phyloP scores from a whole-genome alignment of 805 yeast genomes.

The Cyberlindnera mycetangii region DNA sequence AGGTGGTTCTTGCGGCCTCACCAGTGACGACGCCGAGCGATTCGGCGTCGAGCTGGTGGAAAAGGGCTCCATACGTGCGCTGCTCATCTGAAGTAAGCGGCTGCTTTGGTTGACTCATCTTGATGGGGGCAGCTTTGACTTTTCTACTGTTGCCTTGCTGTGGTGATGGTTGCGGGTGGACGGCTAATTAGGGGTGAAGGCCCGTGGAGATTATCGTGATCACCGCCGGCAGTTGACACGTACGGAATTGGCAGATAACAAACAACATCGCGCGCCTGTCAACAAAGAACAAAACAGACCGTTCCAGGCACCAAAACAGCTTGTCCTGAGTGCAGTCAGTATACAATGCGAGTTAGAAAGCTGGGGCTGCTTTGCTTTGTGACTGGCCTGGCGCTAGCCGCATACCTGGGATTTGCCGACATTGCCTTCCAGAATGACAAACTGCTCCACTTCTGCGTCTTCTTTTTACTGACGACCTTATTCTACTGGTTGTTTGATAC shows the following conservation, averaged over 20 bases:
- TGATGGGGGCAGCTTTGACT: not conserved
- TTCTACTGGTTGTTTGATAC: constrained; percentile 45
- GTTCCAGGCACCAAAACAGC: not conserved
- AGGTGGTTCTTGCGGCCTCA: constrained; percentile 73
- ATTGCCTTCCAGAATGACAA: constrained; percentile 49
- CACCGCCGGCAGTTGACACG: constrained; percentile 3
- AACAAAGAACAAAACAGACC: not conserved
- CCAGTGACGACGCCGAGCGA: constrained; percentile 83
- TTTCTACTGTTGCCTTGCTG: not conserved
- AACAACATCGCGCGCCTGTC: not conserved
- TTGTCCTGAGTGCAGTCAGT: not conserved
- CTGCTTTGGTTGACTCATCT: constrained; percentile 25
- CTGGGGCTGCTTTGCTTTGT: constrained; percentile 35
- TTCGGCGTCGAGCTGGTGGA: constrained; percentile 77
- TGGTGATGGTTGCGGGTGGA: not conserved
- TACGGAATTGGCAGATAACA: constrained; percentile 3
- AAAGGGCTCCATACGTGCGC: constrained; percentile 66
- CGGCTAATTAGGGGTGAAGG: not conserved
- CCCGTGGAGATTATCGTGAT: not conserved
- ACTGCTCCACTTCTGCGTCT: constrained; percentile 45
- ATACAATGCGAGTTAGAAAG: constrained; percentile 25
- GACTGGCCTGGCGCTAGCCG: constrained; percentile 30
- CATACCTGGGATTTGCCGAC: constrained; percentile 31
- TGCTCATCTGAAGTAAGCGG: constrained; percentile 71
- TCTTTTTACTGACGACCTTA: constrained; percentile 44